Percentiles rank a stretch among this genome's conserved stretches.
These are phyloP conservation scores for Xylariaceae sp. DNA, from an alignment of 2,329 filamentous ascomycete genomes.

Conservation along the genomic window DNA sequence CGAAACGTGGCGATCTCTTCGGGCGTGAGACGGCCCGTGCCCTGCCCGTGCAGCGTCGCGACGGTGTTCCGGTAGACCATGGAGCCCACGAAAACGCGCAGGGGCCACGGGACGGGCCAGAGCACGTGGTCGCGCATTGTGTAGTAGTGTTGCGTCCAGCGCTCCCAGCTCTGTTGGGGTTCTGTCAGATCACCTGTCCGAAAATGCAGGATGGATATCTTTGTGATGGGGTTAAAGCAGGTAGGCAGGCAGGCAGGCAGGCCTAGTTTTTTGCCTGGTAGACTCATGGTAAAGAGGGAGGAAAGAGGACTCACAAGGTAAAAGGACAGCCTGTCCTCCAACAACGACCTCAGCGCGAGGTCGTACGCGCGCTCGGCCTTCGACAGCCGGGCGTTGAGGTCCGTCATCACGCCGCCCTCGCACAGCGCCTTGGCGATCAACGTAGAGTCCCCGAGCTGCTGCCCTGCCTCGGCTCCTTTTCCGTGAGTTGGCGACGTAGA, in stretches of 20 bases:
- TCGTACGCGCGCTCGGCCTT: constrained; percentile 52
- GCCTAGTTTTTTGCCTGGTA: too few species aligned
- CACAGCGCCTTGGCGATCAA: constrained; percentile 59
- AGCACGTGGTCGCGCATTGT: constrained; percentile 61
- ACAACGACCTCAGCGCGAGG: constrained; percentile 56
- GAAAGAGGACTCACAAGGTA: constrained; percentile 48
- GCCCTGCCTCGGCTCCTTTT: constrained; percentile 21
- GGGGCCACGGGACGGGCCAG: constrained; percentile 54
- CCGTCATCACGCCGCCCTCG: constrained; percentile 47
- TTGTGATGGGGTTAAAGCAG: too few species aligned
- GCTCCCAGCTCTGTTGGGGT: constrained; percentile 51
- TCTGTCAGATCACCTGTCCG: too few species aligned
- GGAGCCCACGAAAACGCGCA: constrained; percentile 57
- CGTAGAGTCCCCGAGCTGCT: constrained; percentile 58
- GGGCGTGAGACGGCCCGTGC: constrained; percentile 55
- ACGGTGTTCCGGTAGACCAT: constrained; percentile 52
- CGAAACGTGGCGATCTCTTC: constrained; percentile 55
- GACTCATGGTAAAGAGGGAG: not conserved
- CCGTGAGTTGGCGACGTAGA: too few species aligned
- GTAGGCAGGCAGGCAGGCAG: too few species aligned
- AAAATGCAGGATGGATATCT: too few species aligned
- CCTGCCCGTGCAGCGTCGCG: constrained; percentile 60
- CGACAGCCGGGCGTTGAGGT: constrained; percentile 55
- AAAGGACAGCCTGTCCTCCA: constrained; percentile 68
- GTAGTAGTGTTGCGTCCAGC: constrained; percentile 65